Evolutionary conservation across 2,329 filamentous ascomycete species (phyloP), one percentile per base, ranked within the genome.

Genomic region (Fusarium pseudonygamai): DNA sequence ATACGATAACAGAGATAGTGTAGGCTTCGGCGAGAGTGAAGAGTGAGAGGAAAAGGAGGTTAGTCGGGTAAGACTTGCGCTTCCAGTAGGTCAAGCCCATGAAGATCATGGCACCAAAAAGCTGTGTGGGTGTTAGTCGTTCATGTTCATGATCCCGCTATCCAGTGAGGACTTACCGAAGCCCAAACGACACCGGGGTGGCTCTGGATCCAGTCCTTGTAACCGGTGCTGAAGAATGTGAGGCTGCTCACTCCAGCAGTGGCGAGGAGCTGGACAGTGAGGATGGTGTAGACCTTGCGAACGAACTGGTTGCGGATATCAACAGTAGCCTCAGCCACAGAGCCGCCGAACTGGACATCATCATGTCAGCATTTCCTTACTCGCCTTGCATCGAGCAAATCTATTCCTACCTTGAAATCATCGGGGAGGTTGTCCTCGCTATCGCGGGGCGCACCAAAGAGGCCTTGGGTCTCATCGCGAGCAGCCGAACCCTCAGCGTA

Each of bases 251-350:
- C 87, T 71, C 89, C 88, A 42, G 92, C 93, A 13, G 96, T 99
- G 65, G 92, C 90, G 79, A 98, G 86, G 60, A 99, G 91, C 83
- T 99, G 96, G 58, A 94, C 91, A n/a, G 96, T 97, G 85, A 99
- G 88, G 83, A 99, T 99, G 67, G 95, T 93, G 85, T 99, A 99
- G 80, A 99, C 96, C 87, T 98, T 98, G 84, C 95, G 92, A 78
- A 97, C 88, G 83, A 98, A 99, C 84, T 96, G 93, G 91, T 98
- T 97, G 77, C 96, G 93, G 81, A 99, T 97, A 79, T 97, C 95
- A 80, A 98, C 87, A 26, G 95, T 97, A 52, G 94, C 96, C 86
- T 98, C 96, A 75, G 95, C 92, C 67, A 98, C 95, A 24, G 92
- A 94, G 71, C 95, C 95, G 77, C 96, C 96, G 80, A 97, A 98